Percentiles rank a stretch among this genome's conserved stretches.
Conservation (phyloP, 2,329 filamentous ascomycete species). For the Elsinoe australis region DNA sequence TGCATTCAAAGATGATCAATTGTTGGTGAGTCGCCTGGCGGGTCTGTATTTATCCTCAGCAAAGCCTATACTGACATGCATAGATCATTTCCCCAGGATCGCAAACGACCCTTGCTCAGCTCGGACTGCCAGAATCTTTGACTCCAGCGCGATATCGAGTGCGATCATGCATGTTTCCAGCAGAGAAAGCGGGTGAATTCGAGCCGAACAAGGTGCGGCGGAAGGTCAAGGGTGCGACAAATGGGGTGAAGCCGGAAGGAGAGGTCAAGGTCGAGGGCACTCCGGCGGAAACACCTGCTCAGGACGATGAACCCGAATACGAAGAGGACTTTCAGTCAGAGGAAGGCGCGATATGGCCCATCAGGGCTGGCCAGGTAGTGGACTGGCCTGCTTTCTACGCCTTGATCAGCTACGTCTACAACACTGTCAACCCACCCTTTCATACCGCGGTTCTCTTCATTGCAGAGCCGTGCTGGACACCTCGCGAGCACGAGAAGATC, state of each 20-base stretch:
- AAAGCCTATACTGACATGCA: not conserved
- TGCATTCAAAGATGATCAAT: conserved; percentile 41
- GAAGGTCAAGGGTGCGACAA: conserved; percentile 29
- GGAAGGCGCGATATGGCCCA: conserved; percentile 84
- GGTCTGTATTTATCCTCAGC: no score
- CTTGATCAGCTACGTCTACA: conserved; percentile 85
- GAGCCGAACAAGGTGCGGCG: conserved; percentile 71
- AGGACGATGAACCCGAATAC: conserved; percentile 59
- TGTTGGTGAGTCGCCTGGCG: conserved; percentile 31
- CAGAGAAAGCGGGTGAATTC: conserved; percentile 66
- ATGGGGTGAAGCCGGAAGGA: conserved; percentile 29
- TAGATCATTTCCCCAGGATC: conserved; percentile 73
- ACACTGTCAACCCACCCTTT: conserved; percentile 79
- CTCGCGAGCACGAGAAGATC: conserved; percentile 76
- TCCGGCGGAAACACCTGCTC: not conserved
- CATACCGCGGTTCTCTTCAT: conserved; percentile 92
- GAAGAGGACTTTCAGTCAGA: conserved; percentile 83
- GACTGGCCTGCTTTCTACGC: conserved; percentile 93
- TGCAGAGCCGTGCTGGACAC: conserved; percentile 82
- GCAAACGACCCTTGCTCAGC: conserved; percentile 81
- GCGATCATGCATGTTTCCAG: conserved; percentile 86
- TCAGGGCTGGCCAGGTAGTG: conserved; percentile 71
- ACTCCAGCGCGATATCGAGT: conserved; percentile 82
- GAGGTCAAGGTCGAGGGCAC: conserved; percentile 31
- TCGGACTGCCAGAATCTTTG: conserved; percentile 82